phyloP scores from a whole-genome alignment of 306 rosid species.

The Quercus variabilis region DNA sequence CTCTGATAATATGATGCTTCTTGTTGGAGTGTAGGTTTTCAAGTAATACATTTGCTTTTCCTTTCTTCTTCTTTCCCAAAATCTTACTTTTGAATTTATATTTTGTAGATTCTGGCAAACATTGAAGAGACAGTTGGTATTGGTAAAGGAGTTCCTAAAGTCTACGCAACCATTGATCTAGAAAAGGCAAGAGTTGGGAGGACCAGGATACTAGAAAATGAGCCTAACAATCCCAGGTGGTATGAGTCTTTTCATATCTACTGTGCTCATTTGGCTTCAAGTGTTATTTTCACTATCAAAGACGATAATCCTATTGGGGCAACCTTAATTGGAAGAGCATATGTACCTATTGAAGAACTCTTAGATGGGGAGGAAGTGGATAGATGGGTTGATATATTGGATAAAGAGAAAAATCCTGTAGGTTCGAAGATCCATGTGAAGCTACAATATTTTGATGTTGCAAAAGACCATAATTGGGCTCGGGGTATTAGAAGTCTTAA shows the following conservation, averaged over 20 bases:
- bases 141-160: slow-evolving; percentile 60
- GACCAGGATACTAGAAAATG: slow-evolving; percentile 62
- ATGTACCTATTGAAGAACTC: slow-evolving; percentile 59
- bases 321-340: slow-evolving; percentile 68
- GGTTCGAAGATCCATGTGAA: slow-evolving; percentile 66
- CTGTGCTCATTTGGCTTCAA: slow-evolving; percentile 60
- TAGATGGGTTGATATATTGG: slow-evolving; percentile 61
- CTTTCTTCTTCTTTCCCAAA: background rate
- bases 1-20: background rate
- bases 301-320: slow-evolving; percentile 79
- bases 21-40: background rate
- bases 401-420: slow-evolving; percentile 47
- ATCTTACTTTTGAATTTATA: slow-evolving; percentile 1
- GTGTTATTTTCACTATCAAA: slow-evolving; percentile 63
- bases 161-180: slow-evolving; percentile 69
- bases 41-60: background rate
- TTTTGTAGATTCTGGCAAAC: slow-evolving; percentile 44
- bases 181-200: slow-evolving; percentile 82
- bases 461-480: slow-evolving; percentile 53
- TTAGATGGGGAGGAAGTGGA: slow-evolving; percentile 59
- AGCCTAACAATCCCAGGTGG: slow-evolving; percentile 60
- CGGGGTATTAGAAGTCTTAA: slow-evolving; percentile 54
- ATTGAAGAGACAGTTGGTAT: slow-evolving; percentile 61
- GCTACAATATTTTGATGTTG: slow-evolving; percentile 58
- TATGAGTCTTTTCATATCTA: slow-evolving; percentile 69